Conservation (phyloP, 1,284 basidiomycete genomes). For the Blastosporella zonata region DNA sequence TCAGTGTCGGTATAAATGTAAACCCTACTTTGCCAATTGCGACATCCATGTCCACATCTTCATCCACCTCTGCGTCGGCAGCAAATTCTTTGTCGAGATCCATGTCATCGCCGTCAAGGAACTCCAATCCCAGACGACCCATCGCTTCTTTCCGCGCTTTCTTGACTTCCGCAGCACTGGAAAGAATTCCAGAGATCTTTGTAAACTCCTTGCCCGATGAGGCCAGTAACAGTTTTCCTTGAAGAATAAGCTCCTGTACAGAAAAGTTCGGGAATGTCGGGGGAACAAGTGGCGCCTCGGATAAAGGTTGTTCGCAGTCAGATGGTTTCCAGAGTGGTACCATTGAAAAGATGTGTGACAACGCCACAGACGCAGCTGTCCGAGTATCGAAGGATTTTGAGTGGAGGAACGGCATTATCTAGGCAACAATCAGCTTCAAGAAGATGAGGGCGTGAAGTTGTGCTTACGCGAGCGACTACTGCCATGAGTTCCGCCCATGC, state of each 20-base stretch:
- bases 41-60: constrained; percentile 39
- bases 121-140: constrained; percentile 78
- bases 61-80: constrained; percentile 53
- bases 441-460: constrained; percentile 3
- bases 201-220: constrained; percentile 87
- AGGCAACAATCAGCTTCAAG: constrained; percentile 10
- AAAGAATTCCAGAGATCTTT: constrained; percentile 66
- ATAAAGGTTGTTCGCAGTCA: constrained; percentile 26
- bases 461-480: constrained; percentile 73
- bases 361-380: constrained; percentile 78
- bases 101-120: constrained; percentile 77
- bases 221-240: constrained; percentile 75
- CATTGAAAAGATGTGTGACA: constrained; percentile 83
- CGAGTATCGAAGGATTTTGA: constrained; percentile 88
- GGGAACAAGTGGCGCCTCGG: constrained; percentile 31
- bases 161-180: constrained; percentile 70
- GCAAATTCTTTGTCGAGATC: constrained; percentile 79
- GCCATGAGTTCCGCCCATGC: constrained; percentile 82
- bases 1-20: constrained; percentile 14
- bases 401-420: constrained; percentile 87
- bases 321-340: constrained; percentile 81
- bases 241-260: constrained; percentile 70
- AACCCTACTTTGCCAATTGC: constrained; percentile 27
- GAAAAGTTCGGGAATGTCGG: constrained; percentile 74
- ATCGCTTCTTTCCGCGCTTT: constrained; percentile 81